Conservation (phyloP, 2,329 filamentous ascomycete genomes). For the Apiospora saccharicola region DNA sequence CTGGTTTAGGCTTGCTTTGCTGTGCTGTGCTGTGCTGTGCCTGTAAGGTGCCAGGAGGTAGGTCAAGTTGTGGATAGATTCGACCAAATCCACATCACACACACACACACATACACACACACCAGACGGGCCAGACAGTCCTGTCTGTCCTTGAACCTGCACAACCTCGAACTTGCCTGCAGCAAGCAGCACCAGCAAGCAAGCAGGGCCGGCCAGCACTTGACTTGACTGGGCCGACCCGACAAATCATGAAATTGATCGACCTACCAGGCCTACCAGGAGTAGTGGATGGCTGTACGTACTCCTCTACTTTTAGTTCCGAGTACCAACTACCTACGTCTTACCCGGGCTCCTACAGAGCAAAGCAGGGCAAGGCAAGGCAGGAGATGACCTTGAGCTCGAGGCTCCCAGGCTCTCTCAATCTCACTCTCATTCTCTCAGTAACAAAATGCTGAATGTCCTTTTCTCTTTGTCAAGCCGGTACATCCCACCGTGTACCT, state of each 20-base stretch:
- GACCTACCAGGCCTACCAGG: background rate
- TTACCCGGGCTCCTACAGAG: background rate
- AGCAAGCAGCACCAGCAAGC: background rate
- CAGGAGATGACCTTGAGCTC: background rate
- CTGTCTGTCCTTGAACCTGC: conserved; percentile 2
- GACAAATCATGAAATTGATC: conserved; percentile 7
- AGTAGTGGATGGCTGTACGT: conserved; percentile 1
- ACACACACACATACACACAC: background rate
- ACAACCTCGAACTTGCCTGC: conserved; percentile 4
- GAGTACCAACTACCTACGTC: background rate
- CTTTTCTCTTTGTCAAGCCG: background rate
- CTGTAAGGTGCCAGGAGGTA: conserved; percentile 22
- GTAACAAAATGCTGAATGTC: background rate
- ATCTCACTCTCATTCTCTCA: background rate
- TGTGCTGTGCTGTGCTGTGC: conserved; percentile 2
- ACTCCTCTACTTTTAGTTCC: conserved; percentile 12
- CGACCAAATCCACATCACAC: conserved; percentile 17
- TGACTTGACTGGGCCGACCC: conserved; percentile 9
- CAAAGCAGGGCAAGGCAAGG: background rate
- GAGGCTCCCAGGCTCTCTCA: background rate
- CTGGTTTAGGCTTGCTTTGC: conserved; percentile 20
- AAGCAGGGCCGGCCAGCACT: background rate
- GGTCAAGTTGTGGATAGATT: conserved; percentile 21
- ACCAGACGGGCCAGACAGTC: background rate
- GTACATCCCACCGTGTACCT: background rate